Evolutionary conservation across 805 yeast genomes (phyloP), one percentile per base, ranked within the genome.

Genomic region (Hanseniaspora vineae): DNA sequence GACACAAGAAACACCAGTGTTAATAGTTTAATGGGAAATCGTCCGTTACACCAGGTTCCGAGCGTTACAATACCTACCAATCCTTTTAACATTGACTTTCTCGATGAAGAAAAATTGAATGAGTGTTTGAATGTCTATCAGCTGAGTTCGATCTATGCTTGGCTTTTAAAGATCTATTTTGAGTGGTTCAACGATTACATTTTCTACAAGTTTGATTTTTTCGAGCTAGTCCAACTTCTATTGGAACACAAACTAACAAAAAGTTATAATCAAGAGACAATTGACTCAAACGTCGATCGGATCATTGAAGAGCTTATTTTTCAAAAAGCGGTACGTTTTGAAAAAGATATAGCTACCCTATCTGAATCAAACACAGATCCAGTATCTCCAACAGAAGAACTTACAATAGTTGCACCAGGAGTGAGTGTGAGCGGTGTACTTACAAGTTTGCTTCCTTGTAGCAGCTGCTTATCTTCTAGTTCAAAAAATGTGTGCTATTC

Each of bases 121-220:
- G 67, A 64, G 20, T 78, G 83, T 53, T 56, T 58, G 2, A 61
- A 62, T 35, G 70, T 78, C 2, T 71, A 73, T 64, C 66, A 73
- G 0, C 52, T 80, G 13, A 70, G 73, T 0, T 68, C 67, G 17
- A 62, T 80, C 3, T 78, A 75, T 54, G 56, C 61, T 31, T 80
- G 85, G 85, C 72, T 80, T 35, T 43, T 65, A 8, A 65, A 71
- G 46, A 65, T 72, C 31, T 65, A 76, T 45, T 62, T 64, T 31
- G 66, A 64, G 20, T 79, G 84, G 84, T 67, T 75, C 17, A 75
- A 73, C 43, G 77, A 71, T 46, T 69, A 62, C 56, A 56, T 64
- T 9, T 70, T 80, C n/a, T 66, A 78, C 1, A 67, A 66, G 35
- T 59, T 67, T 13, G 83, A 77, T 55, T 73, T 78, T 51, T 71